These are phyloP conservation scores for Candida insectalens DNA, from an alignment of 805 yeast genomes.

Conservation along the genomic window DNA sequence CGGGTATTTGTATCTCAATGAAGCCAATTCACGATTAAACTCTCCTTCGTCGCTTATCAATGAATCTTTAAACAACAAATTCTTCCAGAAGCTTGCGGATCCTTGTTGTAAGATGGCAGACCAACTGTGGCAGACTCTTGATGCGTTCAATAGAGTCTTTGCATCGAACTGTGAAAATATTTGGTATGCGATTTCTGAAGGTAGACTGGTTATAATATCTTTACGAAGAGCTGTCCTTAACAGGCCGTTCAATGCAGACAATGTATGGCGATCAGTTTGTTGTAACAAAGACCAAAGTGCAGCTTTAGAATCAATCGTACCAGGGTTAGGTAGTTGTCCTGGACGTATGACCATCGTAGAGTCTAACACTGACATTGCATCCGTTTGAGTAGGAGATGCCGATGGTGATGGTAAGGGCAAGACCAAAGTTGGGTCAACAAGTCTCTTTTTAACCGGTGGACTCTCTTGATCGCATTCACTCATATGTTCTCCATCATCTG, in stretches of 20 bases:
- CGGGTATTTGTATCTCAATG: constrained; percentile 7
- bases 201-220: constrained; percentile 64
- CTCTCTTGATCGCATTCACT: no score
- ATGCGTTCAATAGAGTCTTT: constrained; percentile 46
- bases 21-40: constrained; percentile 26
- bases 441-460: constrained; percentile 3
- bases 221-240: constrained; percentile 52
- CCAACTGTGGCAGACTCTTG: constrained; percentile 68
- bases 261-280: constrained; percentile 45
- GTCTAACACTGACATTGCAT: constrained; percentile 3
- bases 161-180: constrained; percentile 60
- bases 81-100: constrained; percentile 58
- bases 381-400: constrained; percentile 43
- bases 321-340: no score
- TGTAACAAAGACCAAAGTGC: constrained; percentile 48
- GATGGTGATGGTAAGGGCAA: constrained; percentile 65
- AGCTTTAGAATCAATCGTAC: constrained; percentile 23
- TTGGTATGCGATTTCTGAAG: constrained; percentile 61
- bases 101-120: constrained; percentile 48
- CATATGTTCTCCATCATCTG: no score
- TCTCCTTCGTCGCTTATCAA: constrained; percentile 37
- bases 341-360: background rate
- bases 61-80: constrained; percentile 51
- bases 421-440: background rate
- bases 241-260: constrained; percentile 47